These are phyloP conservation scores for Phaeotremella fagi DNA, from an alignment of 768 basidiomycete species.

Conservation along the genomic window DNA sequence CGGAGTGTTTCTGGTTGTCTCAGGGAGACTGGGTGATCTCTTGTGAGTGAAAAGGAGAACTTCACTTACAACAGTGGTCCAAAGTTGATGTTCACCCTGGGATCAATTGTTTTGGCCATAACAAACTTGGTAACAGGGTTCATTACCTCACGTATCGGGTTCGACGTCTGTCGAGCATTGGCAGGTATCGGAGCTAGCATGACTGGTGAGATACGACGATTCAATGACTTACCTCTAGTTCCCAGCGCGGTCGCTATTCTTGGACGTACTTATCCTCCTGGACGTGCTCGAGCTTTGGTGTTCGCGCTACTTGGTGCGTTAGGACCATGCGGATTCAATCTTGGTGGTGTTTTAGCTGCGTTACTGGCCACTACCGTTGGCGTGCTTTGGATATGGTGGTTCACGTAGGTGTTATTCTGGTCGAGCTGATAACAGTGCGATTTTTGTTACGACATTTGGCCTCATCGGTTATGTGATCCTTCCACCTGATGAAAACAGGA, in stretches of 20 bases:
- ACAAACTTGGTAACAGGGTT: conserved; percentile 12
- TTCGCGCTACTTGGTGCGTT: conserved; percentile 29
- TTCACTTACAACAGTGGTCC: conserved; percentile 8
- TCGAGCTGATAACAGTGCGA: conserved; percentile 6
- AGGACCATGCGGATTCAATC: conserved; percentile 28
- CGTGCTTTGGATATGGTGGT: conserved; percentile 28
- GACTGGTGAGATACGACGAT: conserved; percentile 5
- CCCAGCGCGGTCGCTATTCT: conserved; percentile 33
- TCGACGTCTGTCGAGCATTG: conserved; percentile 28
- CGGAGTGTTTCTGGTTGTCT: conserved; percentile 28
- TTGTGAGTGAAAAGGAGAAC: conserved; percentile 10
- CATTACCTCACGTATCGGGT: conserved; percentile 11
- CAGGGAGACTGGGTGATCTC: conserved; percentile 30
- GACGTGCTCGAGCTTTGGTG: conserved; percentile 15
- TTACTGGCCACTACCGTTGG: conserved; percentile 10
- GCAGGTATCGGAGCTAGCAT: conserved; percentile 32
- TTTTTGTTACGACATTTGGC: conserved; percentile 13
- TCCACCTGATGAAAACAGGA: conserved; percentile 11
- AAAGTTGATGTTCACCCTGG: conserved; percentile 11
- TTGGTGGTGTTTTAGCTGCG: conserved; percentile 22
- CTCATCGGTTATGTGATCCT: conserved; percentile 13
- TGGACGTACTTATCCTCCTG: conserved; percentile 29
- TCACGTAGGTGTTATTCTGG: conserved; percentile 7
- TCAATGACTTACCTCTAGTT: conserved; percentile 5
- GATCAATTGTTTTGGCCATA: conserved; percentile 8